These are phyloP conservation scores for Apiotrichum gracile DNA, from an alignment of 1,284 basidiomycete genomes.

Conservation along the genomic window DNA sequence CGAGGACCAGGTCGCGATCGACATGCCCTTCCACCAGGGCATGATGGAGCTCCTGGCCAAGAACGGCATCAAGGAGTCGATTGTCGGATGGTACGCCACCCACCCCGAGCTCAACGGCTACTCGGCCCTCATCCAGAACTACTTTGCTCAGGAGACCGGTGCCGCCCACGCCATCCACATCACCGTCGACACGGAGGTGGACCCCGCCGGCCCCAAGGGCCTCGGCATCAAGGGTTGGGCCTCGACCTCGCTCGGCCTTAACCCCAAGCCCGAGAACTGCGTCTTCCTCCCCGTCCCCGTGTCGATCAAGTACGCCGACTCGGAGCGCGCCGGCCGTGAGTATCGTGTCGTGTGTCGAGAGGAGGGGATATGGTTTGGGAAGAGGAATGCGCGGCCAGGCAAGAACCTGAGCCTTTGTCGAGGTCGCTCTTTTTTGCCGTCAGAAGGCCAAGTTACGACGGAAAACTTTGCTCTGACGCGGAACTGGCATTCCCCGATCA, in stretches of 20 bases:
- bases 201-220: constrained; percentile 58
- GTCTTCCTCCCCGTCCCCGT: constrained; percentile 84
- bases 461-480: no score
- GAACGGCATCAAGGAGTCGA: constrained; percentile 45
- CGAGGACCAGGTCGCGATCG: constrained; percentile 84
- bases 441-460: no score
- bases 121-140: constrained; percentile 97
- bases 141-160: constrained; percentile 86
- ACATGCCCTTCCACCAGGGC: constrained; percentile 90
- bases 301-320: constrained; percentile 70
- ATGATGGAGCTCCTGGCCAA: constrained; percentile 74
- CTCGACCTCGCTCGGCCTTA: constrained; percentile 60
- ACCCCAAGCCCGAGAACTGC: constrained; percentile 83
- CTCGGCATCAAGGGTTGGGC: constrained; percentile 84
- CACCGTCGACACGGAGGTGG: constrained; percentile 70
- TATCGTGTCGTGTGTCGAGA: constrained; percentile 22
- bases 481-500: no score
- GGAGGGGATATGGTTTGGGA: background rate
- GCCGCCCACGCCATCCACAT: constrained; percentile 89
- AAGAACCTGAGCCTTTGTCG: no score
- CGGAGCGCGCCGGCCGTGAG: constrained; percentile 77
- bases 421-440: no score
- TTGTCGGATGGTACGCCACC: constrained; percentile 65
- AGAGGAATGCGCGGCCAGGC: no score
- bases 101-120: constrained; percentile 87